phyloP scores from a whole-genome alignment of 768 basidiomycete species.

The Sporobolomyces pararoseus region DNA sequence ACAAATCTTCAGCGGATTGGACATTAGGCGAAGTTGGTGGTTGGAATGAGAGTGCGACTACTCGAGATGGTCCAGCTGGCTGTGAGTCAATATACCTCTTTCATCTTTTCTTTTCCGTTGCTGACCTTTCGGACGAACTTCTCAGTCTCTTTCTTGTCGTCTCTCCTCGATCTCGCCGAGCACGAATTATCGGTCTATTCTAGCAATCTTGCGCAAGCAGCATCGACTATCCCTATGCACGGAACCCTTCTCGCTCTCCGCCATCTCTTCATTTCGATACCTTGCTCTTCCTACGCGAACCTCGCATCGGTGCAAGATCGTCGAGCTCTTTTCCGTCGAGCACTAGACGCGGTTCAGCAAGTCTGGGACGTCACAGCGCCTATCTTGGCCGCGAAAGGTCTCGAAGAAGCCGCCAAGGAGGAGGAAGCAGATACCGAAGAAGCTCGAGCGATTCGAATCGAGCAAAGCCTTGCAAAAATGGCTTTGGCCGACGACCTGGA shows the following conservation, averaged over 20 bases:
- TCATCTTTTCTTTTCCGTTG: background rate
- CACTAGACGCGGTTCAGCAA: slow-evolving; percentile 23
- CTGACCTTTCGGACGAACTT: background rate
- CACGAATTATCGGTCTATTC: slow-evolving; percentile 28
- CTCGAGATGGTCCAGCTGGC: background rate
- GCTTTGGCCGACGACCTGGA: background rate
- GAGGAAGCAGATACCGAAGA: slow-evolving; percentile 40
- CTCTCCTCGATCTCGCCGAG: slow-evolving; percentile 36
- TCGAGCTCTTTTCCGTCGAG: slow-evolving; percentile 30
- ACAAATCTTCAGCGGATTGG: background rate
- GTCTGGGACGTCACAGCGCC: slow-evolving; percentile 37
- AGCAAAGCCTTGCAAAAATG: background rate
- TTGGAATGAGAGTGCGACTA: slow-evolving; percentile 17
- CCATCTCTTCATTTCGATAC: slow-evolving; percentile 40
- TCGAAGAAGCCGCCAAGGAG: slow-evolving; percentile 8
- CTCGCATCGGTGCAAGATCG: slow-evolving; percentile 20
- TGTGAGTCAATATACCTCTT: too few species aligned
- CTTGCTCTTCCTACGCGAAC: background rate
- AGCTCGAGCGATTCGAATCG: slow-evolving; percentile 35
- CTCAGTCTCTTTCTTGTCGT: slow-evolving; percentile 30
- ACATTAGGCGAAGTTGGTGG: slow-evolving; percentile 27
- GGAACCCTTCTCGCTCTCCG: slow-evolving; percentile 40
- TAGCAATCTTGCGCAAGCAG: slow-evolving; percentile 26
- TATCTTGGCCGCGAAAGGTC: slow-evolving; percentile 28
- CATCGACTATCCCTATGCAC: slow-evolving; percentile 32